Evolutionary conservation across 2,329 filamentous ascomycete species (phyloP).

Genomic region (Pseudocercospora macadamiae): DNA sequence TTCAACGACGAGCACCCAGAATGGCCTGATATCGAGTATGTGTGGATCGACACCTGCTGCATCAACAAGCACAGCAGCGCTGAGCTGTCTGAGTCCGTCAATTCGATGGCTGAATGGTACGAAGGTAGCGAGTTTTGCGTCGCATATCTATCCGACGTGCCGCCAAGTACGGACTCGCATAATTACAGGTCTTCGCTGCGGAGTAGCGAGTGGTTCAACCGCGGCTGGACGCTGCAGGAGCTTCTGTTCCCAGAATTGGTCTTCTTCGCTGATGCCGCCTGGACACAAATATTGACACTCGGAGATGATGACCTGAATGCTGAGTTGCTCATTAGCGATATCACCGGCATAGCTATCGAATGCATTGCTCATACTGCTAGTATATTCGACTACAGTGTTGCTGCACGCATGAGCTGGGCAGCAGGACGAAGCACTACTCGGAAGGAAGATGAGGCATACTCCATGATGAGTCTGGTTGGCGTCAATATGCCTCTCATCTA

Average conservation of each 20-base stretch:
- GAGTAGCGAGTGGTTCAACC: no score
- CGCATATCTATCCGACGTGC: not conserved
- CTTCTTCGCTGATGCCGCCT: not conserved
- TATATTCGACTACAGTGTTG: no score
- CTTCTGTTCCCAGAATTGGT: not conserved
- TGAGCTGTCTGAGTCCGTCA: not conserved
- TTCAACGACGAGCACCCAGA: not conserved
- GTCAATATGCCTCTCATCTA: not conserved
- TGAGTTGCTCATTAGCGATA: not conserved
- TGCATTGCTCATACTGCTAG: no score
- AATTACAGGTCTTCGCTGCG: not conserved
- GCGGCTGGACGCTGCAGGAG: not conserved
- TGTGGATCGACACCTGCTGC: conserved; percentile 6
- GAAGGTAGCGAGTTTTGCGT: no score
- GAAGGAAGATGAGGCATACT: not conserved
- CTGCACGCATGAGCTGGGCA: not conserved
- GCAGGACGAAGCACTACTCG: not conserved
- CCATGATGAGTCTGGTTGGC: not conserved
- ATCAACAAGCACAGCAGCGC: not conserved
- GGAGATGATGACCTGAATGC: no score
- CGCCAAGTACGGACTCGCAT: not conserved
- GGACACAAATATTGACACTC: no score
- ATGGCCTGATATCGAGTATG: not conserved
- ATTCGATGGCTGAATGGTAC: no score
- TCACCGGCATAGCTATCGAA: not conserved